Base-by-base conservation (phyloP, 371 early-diverging fungal species). In the Apophysomyces variabilis region DNA sequence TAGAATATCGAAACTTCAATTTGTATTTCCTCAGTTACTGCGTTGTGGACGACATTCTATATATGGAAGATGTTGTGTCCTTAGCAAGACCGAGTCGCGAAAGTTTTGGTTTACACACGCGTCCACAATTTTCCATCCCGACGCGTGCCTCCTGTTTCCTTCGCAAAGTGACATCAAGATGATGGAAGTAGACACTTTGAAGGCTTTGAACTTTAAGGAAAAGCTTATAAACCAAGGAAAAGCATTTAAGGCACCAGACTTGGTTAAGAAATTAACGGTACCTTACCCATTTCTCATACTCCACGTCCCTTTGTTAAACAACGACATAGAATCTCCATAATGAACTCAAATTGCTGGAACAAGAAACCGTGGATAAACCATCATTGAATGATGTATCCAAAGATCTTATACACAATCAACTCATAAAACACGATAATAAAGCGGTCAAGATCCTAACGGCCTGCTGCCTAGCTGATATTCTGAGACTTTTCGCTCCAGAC, bases 401-500 rank as follows among this genome's bases (percentile, higher is more conserved):
- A 64, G 91, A 93, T 45, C 85, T 97, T 4, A 72, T 93, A 7
- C 78, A 86, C 14, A 69, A 86, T 11, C 75, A 89, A 44, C 77
- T 97, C 36, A 65, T 93, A 16, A 70, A 77, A 41, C 95, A 95
- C 76, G 89, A 87, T 60, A 94, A 95, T 73, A 85, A 88, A 39
- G 91, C 90, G 3, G 92, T 97, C 13, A 86, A 84, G 50, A 85
- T 89, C 12, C 83, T 91, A 18, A 85, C 89, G 1, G 92, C 96
- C 1, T 94, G 95, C 77, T 97, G 97, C 75, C 77, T 97, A 21
- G 94, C 95, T 0, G 99, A 97, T 68, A 80, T 96, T 2, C 84
- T 99, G 59, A 85, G 96, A 37, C 78, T 99, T 18, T 95, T 88
- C 76, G 98, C 97, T 4, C 97, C 98, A 7, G 92, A 95, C 43